Evolutionary conservation across 768 basidiomycete species (phyloP), one percentile per base, ranked within the genome.

Genomic region (Phallus indusiatus): DNA sequence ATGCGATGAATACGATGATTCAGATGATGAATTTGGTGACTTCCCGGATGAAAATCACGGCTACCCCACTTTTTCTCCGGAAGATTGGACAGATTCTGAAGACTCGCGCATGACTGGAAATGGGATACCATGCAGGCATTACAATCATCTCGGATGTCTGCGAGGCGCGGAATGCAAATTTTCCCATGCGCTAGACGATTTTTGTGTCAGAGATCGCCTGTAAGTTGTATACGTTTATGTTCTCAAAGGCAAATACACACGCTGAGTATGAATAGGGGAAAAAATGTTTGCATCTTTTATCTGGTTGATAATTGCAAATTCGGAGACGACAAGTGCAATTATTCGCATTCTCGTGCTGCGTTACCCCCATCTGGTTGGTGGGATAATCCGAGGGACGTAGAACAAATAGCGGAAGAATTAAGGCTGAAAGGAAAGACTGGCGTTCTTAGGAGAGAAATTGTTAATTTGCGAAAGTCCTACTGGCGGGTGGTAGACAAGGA

Each of bases 91-190:
- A 12, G 64, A 65, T 59, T 64, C 66, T 22, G 58, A 56, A 53
- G 65, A 67, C 51, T 62, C 61, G 3, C 20, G 53, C 1, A 63
- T 64, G 55, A 55, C 48, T 9, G 66, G 60, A 33, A 61, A 34
- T 24, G 57, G 50, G 37, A 59, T 53, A 2, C 65, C 66, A 16
- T 67, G 66, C 37, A 56, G 62, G 24, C 65, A 62, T 60, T 67
- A 67, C 63, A 67, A 67, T 62, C 63, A 63, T 65, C 47, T 53
- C n/a, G 62, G 62, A 47, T 67, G 66, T 52, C 51, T 52, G 52
- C 59, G 62, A 53, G 65, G 65, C 24, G 33, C 3, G 20, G 33
- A 42, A 14, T 66, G 65, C 60, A 18, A 47, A 7, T 66, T 63
- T 61, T 63, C 62, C 51, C 65, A 66, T 21, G 64, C 65, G 24